A percentile compares a stretch with the other conserved stretches of the same genome.
Conservation (phyloP, 2,329 filamentous ascomycete species). For the Coniochaeta sp. region DNA sequence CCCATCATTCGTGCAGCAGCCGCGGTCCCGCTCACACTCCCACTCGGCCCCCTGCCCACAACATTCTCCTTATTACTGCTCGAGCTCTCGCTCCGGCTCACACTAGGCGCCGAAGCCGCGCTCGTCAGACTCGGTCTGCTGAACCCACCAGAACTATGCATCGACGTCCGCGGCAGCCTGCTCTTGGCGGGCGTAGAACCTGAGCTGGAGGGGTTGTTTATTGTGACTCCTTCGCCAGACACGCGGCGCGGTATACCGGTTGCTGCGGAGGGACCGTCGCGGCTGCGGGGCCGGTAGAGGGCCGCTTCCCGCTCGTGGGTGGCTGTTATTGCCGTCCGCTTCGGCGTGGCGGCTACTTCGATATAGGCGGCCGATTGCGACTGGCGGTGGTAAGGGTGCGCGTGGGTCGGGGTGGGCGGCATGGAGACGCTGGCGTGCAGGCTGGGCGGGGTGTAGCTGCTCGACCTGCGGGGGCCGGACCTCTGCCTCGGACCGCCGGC, state of each 20-base stretch:
- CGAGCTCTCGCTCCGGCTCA: slow-evolving; percentile 10
- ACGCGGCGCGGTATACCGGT: slow-evolving; percentile 23
- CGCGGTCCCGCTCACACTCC: neutral
- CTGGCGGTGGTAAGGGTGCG: slow-evolving; percentile 26
- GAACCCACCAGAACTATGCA: slow-evolving; percentile 8
- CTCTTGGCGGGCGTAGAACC: slow-evolving; percentile 10
- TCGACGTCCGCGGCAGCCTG: slow-evolving; percentile 21
- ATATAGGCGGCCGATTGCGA: slow-evolving; percentile 37
- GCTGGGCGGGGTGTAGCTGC: slow-evolving; percentile 48
- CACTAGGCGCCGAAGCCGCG: slow-evolving; percentile 10
- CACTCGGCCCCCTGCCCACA: neutral
- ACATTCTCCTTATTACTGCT: slow-evolving; percentile 17
- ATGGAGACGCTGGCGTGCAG: slow-evolving; percentile 40
- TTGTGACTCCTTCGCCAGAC: slow-evolving; percentile 18
- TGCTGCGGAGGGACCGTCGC: slow-evolving; percentile 14
- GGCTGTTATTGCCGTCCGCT: slow-evolving; percentile 19
- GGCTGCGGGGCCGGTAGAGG: slow-evolving; percentile 23
- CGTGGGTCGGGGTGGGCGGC: slow-evolving; percentile 45
- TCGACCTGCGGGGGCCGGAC: slow-evolving; percentile 39
- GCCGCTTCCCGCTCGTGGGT: slow-evolving; percentile 32
- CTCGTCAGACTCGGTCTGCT: slow-evolving; percentile 18
- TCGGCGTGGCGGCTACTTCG: slow-evolving; percentile 40
- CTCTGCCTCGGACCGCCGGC: slow-evolving; percentile 27
- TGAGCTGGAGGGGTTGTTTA: neutral
- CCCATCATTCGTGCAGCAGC: neutral